Base-by-base conservation (phyloP, 2,329 filamentous ascomycete species). In the Exophiala sp. region DNA sequence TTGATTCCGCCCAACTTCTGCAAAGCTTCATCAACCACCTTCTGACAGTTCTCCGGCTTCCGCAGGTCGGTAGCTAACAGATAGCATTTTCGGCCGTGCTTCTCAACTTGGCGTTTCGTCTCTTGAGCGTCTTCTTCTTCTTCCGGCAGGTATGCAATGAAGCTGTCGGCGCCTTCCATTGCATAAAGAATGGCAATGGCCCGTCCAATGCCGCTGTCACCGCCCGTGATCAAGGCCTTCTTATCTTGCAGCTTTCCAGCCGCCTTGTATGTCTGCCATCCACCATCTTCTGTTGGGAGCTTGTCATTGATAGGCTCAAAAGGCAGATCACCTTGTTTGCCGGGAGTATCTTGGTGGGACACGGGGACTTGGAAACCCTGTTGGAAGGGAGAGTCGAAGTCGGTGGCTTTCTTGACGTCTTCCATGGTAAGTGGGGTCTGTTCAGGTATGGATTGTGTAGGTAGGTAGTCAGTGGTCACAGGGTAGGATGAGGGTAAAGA, bases 181-280 rank as follows among this genome's bases (percentile, higher is more conserved):
- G 86, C 86, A 60, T 84, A 93, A 0, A 93, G 73, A 13, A 91
- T 76, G 1, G 87, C 85, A 1, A 83, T 79, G 1, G 87, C 82
- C 30, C 85, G 80, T 5, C 87, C 86, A 57, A 93, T 91, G 1
- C 87, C 86, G 5, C 79, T 83, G 66, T 91, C 86, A 2, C 87
- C 87, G 13, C 86, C 86, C 0, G 87, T 91, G 61, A 93, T 91
- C 50, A 93, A 68, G 6, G 86, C 86, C 52, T 80, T 85, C 68
- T 84, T 86, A 55, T 81, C 86, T 61, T 79, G 68, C 5, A 93
- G 78, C 70, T 93, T 94, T 42, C 81, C 82, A 1, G 86, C 84
- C 2, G 85, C 79, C 63, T 82, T 81, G 71, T 93, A 91, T 41
- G 76, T 77, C 61, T 85, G 79, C 59, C 79, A 82, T 10, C 80